phyloP scores from a whole-genome alignment of 108 stramenopile species.

The Cylindrotheca closterium region DNA sequence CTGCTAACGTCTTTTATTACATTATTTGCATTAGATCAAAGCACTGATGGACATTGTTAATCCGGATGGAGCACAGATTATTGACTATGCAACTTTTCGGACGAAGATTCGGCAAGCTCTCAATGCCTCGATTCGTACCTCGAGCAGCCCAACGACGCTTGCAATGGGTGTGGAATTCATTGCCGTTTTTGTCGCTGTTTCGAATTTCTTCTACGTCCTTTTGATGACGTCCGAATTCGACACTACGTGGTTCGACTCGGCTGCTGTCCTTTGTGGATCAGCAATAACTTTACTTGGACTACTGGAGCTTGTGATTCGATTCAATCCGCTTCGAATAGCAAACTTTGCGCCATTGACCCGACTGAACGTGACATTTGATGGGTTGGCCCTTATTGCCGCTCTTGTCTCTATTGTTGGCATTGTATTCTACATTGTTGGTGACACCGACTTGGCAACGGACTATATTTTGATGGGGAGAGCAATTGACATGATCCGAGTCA shows the following conservation, averaged over 20 bases:
- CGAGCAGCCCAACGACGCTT: conserved; percentile 27
- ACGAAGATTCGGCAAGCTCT: conserved; percentile 54
- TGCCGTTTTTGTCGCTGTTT: conserved; percentile 44
- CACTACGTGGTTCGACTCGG: conserved; percentile 23
- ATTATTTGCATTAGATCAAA: conserved; percentile 31
- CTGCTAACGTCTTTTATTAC: neutral
- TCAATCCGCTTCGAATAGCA: conserved; percentile 35
- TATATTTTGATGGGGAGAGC: conserved; percentile 47
- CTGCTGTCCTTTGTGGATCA: conserved; percentile 20
- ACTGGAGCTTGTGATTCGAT: conserved; percentile 41
- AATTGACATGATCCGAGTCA: conserved; percentile 58
- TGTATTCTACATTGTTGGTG: conserved; percentile 8
- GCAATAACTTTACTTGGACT: conserved; percentile 45
- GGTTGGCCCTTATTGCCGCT: conserved; percentile 47
- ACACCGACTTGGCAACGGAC: conserved; percentile 10
- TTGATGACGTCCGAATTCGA: conserved; percentile 34
- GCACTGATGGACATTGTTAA: conserved; percentile 59
- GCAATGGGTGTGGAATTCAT: conserved; percentile 42
- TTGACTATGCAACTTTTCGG: conserved; percentile 53
- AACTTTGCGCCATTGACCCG: conserved; percentile 44
- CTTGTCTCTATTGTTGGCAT: conserved; percentile 39
- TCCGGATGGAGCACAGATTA: conserved; percentile 21
- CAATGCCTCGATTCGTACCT: conserved; percentile 50
- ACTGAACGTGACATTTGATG: conserved; percentile 49
- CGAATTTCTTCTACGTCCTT: conserved; percentile 54